Conservation (phyloP, 2,329 filamentous ascomycete species). For the Tolypocladium ophioglossoides region DNA sequence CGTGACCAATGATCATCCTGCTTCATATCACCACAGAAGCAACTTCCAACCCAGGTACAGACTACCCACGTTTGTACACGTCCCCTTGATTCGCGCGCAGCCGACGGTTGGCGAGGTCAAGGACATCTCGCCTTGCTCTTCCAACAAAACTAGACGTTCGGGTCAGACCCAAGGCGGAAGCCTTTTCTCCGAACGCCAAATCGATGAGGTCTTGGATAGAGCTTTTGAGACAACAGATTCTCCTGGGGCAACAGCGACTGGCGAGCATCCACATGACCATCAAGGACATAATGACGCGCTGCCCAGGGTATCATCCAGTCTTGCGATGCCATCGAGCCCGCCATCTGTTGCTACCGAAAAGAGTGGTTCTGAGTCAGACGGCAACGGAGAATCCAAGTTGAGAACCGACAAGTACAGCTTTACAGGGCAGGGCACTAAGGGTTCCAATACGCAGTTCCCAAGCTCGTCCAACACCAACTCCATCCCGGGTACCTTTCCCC, state of each 20-base stretch:
- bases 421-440: not conserved
- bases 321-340: not conserved
- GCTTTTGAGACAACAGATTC: not conserved
- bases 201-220: constrained; percentile 6
- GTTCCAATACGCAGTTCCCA: not conserved
- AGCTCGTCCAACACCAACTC: not conserved
- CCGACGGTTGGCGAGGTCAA: constrained; percentile 6
- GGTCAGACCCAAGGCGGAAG: not conserved
- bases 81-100: constrained; percentile 2
- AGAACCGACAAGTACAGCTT: not conserved
- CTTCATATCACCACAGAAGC: constrained; percentile 1
- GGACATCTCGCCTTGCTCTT: not conserved
- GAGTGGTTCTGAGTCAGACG: not conserved
- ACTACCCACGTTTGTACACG: constrained; percentile 6
- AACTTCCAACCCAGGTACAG: constrained; percentile 8
- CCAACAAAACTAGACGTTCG: not conserved
- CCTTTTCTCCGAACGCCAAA: constrained; percentile 4
- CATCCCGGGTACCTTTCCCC: not conserved
- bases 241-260: not conserved
- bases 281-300: not conserved
- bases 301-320: not conserved
- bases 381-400: not conserved
- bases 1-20: not conserved
- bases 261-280: not conserved
- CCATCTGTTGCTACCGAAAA: not conserved